Evolutionary conservation across 2,329 filamentous ascomycete genomes (phyloP), one percentile per base, ranked within the genome.

Genomic region (Nemania abortiva): DNA sequence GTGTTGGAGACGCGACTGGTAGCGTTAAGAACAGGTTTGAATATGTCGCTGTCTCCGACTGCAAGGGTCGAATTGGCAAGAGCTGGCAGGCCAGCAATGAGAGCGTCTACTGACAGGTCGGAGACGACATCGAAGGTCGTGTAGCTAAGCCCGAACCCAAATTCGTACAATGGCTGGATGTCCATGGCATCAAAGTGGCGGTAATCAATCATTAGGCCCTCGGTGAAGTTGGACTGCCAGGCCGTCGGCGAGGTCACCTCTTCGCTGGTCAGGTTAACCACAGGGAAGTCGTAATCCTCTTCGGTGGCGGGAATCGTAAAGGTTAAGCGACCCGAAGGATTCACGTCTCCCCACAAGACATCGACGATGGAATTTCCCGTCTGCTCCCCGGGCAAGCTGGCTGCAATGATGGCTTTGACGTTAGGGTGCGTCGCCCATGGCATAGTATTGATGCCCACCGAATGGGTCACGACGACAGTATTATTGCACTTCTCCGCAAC

Each of bases 41-140:
- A 34, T 6, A 34, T 5, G 5, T 5, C 31, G 6, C 6, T 5
- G 31, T 34, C 10, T 34, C 31, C 31, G 10, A 5, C 31, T 34
- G 31, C 6, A 34, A 10, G 31, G 31, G 10, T 34, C 31, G 6
- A 10, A 10, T 34, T 34, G 31, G 31, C 31, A 10, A 6, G 10
- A 10, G 31, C 10, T 5, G 31, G 6, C 6, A 34, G 31, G 31
- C 31, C 31, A 34, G 31, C 31, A 34, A 10, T 10, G 31, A 34
- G 31, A 10, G 6, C 31, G 31, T 10, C 10, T 20, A 22, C 10
- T 10, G n/a, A n/a, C n/a, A n/a, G n/a, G n/a, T n/a, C n/a, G n/a
- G n/a, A n/a, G n/a, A n/a, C n/a, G n/a, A n/a, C n/a, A n/a, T 50
- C 47, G 47, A 50, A 50, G 7, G 47, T 22, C 18, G 47, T 50